phyloP scores from a whole-genome alignment of 1,139 yeast species.

The Pichia sp. region DNA sequence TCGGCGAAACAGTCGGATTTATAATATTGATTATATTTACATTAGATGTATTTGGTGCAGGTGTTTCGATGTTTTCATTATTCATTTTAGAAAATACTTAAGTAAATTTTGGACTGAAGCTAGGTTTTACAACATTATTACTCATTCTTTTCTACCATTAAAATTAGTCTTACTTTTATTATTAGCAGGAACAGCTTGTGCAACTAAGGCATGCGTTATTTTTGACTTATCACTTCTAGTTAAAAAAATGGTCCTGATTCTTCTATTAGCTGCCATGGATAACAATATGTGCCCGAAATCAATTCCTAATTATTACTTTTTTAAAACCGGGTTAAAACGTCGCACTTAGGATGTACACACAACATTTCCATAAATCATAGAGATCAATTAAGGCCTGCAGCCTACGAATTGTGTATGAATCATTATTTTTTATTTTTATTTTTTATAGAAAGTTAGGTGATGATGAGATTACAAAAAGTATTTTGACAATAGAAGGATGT shows the following conservation, averaged over 20 bases:
- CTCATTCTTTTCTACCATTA: conserved; percentile 62
- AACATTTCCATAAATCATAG: conserved; percentile 52
- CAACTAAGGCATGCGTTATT: conserved; percentile 48
- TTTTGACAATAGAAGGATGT: conserved; percentile 64
- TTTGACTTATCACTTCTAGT: conserved; percentile 56
- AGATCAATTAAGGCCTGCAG: conserved; percentile 51
- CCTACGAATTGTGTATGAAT: conserved; percentile 44
- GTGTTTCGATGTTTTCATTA: conserved; percentile 71
- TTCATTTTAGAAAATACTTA: conserved; percentile 59
- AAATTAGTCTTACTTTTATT: conserved; percentile 66
- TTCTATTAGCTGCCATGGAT: conserved; percentile 36
- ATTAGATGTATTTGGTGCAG: conserved; percentile 67
- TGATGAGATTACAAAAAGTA: conserved; percentile 79
- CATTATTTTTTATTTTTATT: conserved; percentile 62
- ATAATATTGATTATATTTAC: conserved; percentile 28
- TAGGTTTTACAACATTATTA: conserved; percentile 40
- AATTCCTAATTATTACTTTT: conserved; percentile 36
- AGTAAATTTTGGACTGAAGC: conserved; percentile 45
- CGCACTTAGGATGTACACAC: conserved; percentile 64
- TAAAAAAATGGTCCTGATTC: conserved; percentile 39
- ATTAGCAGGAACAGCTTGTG: conserved; percentile 67
- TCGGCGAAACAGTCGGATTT: conserved; percentile 37
- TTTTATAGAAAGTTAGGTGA: conserved; percentile 71
- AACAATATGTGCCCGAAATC: conserved; percentile 43
- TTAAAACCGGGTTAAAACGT: conserved; percentile 49